Base-by-base conservation (phyloP, 192 early-diverging fungal species). In the Podila epigama region DNA sequence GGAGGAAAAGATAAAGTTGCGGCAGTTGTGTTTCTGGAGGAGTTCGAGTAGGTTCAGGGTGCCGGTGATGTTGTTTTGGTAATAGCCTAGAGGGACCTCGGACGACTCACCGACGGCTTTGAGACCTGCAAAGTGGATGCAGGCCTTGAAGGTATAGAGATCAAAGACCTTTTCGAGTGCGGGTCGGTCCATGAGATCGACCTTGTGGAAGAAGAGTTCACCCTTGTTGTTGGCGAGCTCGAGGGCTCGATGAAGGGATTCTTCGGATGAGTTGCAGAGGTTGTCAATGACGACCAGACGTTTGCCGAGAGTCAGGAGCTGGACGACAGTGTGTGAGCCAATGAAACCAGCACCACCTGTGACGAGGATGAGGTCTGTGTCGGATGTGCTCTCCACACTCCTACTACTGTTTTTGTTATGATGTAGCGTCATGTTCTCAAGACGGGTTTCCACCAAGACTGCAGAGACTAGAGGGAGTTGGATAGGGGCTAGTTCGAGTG, bases 1-100 rank as follows among this genome's bases (percentile, higher is more conserved):
- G 28, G 94, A 96, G 20, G 94, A 95, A 65, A 97, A 96, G 62
- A 97, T 92, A 79, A 97, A 89, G 86, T 95, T 88, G 81, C 92
- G 88, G 78, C 91, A 88, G 48, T 86, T 84, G 83, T 89, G 86
- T 77, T 91, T 86, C 48, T 90, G 80, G 89, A 97, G 92, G 20
- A 89, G 82, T 42, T 92, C 89, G 36, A 97, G 72, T 33, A 97
- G 79, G 59, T 86, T 91, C 50, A 97, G 83, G 2, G 95, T 96
- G 64, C 94, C 95, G 8, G 86, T 84, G n/a, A 97, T 88, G 70
- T 97, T 97, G 85, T 93, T 97, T 68, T 94, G 91, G 81, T 94
- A 97, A 84, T 97, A 97, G 18, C 73, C 70, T 7, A 96, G 83
- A 13, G 95, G 95, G 71, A 93, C 87, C 34, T 72, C 70, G 44